phyloP scores from a whole-genome alignment of 2,329 filamentous ascomycete genomes.

The Ophiostoma quercus region DNA sequence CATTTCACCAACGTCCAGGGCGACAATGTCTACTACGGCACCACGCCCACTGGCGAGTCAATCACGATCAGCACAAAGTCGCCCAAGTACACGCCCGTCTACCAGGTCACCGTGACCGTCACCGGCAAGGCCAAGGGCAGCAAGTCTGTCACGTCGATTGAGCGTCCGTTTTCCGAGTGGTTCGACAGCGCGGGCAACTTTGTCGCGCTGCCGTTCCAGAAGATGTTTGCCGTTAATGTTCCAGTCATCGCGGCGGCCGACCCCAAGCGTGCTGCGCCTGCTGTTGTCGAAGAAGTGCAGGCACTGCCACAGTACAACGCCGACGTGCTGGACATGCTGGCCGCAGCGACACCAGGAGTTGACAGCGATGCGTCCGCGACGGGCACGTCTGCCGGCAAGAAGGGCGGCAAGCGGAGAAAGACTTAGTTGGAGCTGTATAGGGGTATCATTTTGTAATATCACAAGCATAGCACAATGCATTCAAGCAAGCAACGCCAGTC shows the following conservation, averaged over 20 bases:
- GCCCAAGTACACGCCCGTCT: constrained; percentile 75
- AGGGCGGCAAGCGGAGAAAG: constrained; percentile 46
- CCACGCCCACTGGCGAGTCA: constrained; percentile 50
- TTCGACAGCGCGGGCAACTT: constrained; percentile 70
- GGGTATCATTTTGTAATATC: too few species aligned
- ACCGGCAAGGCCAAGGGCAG: constrained; percentile 37
- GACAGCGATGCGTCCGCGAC: constrained; percentile 24
- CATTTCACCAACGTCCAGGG: constrained; percentile 87
- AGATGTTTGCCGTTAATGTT: constrained; percentile 65
- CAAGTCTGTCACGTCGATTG: constrained; percentile 48
- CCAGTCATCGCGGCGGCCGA: constrained; percentile 62
- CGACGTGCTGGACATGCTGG: constrained; percentile 46
- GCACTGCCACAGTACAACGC: constrained; percentile 33
- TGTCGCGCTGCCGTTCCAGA: constrained; percentile 70
- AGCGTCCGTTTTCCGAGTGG: constrained; percentile 66
- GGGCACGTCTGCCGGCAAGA: constrained; percentile 33
- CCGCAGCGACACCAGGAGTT: constrained; percentile 28
- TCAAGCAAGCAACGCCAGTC: too few species aligned
- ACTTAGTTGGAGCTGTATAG: constrained; percentile 25
- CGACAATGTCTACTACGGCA: constrained; percentile 73
- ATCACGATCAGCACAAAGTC: constrained; percentile 65
- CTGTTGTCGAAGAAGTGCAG: constrained; percentile 34
- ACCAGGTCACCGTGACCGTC: constrained; percentile 65
- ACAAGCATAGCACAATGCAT: too few species aligned
- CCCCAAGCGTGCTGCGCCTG: constrained; percentile 47